These are phyloP conservation scores for Chenopodium suecicum DNA, from an alignment of 148 eudicot species.

Conservation along the genomic window DNA sequence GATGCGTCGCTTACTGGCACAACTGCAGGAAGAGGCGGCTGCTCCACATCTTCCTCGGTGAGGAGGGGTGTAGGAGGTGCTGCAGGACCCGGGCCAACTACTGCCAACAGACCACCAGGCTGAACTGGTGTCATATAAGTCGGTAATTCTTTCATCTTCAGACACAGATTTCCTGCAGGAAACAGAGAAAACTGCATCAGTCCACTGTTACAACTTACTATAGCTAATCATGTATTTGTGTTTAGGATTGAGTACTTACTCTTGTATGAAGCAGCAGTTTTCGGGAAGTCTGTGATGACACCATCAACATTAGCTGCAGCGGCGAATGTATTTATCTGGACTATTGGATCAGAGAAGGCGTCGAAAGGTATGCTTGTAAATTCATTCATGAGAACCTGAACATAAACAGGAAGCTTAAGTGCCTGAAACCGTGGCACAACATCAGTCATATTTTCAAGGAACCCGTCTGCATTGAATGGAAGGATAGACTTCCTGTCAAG, in stretches of 20 bases:
- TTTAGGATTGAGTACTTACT: constrained; percentile 45
- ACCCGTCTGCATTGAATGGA: constrained; percentile 31
- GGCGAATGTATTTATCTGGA: constrained; percentile 52
- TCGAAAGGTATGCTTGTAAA: constrained; percentile 69
- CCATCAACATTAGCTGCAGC: constrained; percentile 52
- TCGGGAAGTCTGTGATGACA: constrained; percentile 72
- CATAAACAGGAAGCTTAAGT: constrained; percentile 57
- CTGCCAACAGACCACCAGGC: constrained; percentile 43
- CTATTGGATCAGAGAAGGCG: constrained; percentile 69
- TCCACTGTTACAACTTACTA: too few species aligned
- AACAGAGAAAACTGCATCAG: neutral
- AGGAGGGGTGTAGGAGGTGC: constrained; percentile 65
- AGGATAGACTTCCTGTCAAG: constrained; percentile 57
- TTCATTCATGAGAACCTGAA: constrained; percentile 60
- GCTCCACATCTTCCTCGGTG: constrained; percentile 45
- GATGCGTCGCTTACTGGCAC: constrained; percentile 9
- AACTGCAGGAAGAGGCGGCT: constrained; percentile 52
- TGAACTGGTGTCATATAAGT: constrained; percentile 52
- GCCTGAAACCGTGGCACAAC: constrained; percentile 60
- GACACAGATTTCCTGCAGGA: constrained; percentile 63
- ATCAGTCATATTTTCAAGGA: constrained; percentile 42
- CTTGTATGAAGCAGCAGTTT: constrained; percentile 61
- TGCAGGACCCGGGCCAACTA: constrained; percentile 28
- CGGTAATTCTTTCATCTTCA: constrained; percentile 36
- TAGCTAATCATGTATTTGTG: too few species aligned